These are phyloP conservation scores for Stephania japonica DNA, from an alignment of 164 flowering plant genomes.

Conservation along the genomic window DNA sequence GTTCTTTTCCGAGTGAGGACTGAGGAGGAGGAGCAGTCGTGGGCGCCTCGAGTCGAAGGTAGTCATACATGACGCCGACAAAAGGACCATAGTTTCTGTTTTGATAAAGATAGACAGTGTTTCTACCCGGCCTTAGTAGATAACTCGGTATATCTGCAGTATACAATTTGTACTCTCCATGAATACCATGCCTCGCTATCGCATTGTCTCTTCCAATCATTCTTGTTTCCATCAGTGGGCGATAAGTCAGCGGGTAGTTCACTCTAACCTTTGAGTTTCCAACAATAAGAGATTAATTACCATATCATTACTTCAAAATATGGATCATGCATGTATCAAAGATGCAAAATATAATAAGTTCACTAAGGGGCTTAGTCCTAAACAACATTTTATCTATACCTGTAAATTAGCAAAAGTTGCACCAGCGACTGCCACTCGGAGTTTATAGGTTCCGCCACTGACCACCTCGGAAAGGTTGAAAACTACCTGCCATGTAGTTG, in stretches of 20 bases:
- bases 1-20: no score
- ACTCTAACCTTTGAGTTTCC: conserved; percentile 1
- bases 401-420: conserved; percentile 19
- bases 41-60: conserved; percentile 57
- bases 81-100: conserved; percentile 27
- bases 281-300: neutral
- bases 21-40: neutral
- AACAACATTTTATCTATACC: conserved; percentile 5
- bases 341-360: no score
- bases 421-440: conserved; percentile 24
- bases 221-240: conserved; percentile 33
- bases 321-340: no score
- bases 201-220: conserved; percentile 57
- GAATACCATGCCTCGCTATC: conserved; percentile 69
- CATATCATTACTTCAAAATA: no score
- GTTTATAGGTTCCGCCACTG: conserved; percentile 12
- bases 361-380: neutral
- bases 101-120: conserved; percentile 54
- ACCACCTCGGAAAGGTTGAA: conserved; percentile 16
- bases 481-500: conserved; percentile 42
- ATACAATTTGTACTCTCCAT: conserved; percentile 56
- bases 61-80: conserved; percentile 60
- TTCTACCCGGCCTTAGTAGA: conserved; percentile 36
- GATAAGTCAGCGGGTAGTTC: neutral
- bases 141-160: conserved; percentile 27